phyloP scores from a whole-genome alignment of 2,329 filamentous ascomycete species.

The Ophiostoma ips region DNA sequence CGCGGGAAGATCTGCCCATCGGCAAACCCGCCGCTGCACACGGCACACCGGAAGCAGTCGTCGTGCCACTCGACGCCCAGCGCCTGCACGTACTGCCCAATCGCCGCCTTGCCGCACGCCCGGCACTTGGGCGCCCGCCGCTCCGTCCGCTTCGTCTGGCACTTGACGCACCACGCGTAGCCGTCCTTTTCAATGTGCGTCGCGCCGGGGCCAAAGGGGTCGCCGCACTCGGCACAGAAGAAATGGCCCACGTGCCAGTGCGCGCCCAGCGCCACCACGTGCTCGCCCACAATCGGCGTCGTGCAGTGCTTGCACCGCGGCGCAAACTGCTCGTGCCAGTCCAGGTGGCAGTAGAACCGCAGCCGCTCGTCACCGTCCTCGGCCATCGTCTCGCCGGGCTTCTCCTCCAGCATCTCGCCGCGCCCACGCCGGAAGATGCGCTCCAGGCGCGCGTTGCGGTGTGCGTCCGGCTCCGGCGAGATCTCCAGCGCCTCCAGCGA shows the following conservation, averaged over 20 bases:
- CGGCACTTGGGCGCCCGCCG: slow-evolving; percentile 77
- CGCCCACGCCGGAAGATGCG: slow-evolving; percentile 51
- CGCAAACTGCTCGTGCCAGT: slow-evolving; percentile 90
- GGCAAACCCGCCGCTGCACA: slow-evolving; percentile 45
- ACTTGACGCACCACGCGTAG: slow-evolving; percentile 90
- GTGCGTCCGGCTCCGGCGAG: slow-evolving; percentile 71
- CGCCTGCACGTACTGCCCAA: slow-evolving; percentile 80
- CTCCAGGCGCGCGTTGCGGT: slow-evolving; percentile 56
- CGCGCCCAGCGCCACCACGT: slow-evolving; percentile 82
- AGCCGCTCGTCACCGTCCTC: slow-evolving; percentile 61
- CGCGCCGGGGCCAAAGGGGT: slow-evolving; percentile 66
- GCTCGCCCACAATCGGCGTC: slow-evolving; percentile 90
- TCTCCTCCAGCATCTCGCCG: slow-evolving; percentile 46
- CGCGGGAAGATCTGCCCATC: slow-evolving; percentile 53
- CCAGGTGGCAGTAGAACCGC: slow-evolving; percentile 94
- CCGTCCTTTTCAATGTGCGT: slow-evolving; percentile 86
- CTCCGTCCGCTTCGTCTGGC: slow-evolving; percentile 84
- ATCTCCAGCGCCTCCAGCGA: slow-evolving; percentile 91
- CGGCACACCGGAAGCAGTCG: slow-evolving; percentile 71
- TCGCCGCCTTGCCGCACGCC: slow-evolving; percentile 70
- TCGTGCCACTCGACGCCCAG: slow-evolving; percentile 90
- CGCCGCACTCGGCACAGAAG: slow-evolving; percentile 96
- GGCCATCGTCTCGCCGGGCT: slow-evolving; percentile 47
- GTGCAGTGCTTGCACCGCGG: slow-evolving; percentile 92
- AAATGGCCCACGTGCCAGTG: slow-evolving; percentile 98